Percentiles rank a stretch among this genome's conserved stretches.
Evolutionary conservation across 768 basidiomycete genomes (phyloP).

Genomic region (Boletus vermiculosoides): DNA sequence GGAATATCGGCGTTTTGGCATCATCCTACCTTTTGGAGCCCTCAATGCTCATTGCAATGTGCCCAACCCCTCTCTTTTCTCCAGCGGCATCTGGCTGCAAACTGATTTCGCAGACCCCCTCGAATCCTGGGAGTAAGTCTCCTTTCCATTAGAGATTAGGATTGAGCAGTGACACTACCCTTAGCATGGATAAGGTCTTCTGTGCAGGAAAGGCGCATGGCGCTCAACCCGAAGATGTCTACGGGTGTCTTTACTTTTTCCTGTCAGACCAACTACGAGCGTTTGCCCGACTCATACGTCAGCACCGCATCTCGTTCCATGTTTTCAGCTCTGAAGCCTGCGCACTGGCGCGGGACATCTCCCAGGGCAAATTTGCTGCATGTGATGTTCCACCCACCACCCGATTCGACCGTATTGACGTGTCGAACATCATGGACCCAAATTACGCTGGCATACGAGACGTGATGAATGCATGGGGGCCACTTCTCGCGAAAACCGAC

Average conservation of each 20-base stretch:
- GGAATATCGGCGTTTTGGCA: constrained; percentile 39
- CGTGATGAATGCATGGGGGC: constrained; percentile 38
- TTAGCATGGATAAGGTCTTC: constrained; percentile 41
- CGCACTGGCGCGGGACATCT: constrained; percentile 40
- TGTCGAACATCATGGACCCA: constrained; percentile 47
- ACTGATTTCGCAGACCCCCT: constrained; percentile 44
- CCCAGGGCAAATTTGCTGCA: constrained; percentile 9
- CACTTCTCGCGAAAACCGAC: constrained; percentile 34
- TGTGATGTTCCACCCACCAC: constrained; percentile 24
- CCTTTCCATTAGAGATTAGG: background rate
- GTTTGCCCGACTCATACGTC: constrained; percentile 37
- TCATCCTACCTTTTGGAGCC: constrained; percentile 51
- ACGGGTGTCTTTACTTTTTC: constrained; percentile 51
- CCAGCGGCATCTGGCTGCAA: constrained; percentile 45
- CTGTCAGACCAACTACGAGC: constrained; percentile 39
- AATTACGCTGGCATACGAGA: constrained; percentile 40
- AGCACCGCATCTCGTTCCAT: constrained; percentile 34
- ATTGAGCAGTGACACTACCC: constrained; percentile 2
- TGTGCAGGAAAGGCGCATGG: constrained; percentile 40
- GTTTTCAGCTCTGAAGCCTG: constrained; percentile 39
- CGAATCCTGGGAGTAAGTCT: constrained; percentile 48
- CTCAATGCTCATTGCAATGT: constrained; percentile 39
- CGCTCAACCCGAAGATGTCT: constrained; percentile 42
- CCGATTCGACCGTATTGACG: constrained; percentile 47
- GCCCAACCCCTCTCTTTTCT: constrained; percentile 48